Conservation (phyloP, 345 rosid genomes). For the Citrus glauca region DNA sequence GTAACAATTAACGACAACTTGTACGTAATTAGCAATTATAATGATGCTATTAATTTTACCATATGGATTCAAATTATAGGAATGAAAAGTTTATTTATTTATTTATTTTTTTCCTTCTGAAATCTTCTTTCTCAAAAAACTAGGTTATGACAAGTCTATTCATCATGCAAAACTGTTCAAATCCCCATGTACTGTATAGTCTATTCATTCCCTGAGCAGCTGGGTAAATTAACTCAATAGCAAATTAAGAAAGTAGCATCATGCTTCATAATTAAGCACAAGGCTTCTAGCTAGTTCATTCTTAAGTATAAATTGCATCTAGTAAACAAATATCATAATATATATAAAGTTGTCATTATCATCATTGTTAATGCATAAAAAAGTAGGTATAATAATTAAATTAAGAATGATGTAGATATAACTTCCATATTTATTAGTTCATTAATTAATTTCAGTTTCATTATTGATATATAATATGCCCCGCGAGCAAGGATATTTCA, state of each 20-base stretch:
- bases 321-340: not conserved
- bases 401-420: not conserved
- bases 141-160: not conserved
- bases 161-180: not conserved
- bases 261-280: not conserved
- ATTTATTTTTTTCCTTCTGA: not conserved
- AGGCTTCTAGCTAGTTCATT: not conserved
- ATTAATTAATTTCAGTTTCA: not conserved
- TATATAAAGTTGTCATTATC: not conserved
- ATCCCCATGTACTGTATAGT: not conserved
- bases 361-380: not conserved
- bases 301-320: not conserved
- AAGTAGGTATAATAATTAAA: constrained; percentile 1
- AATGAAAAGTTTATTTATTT: not conserved
- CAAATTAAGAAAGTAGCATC: not conserved
- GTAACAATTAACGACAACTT: no score
- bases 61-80: not conserved
- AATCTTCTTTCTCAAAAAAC: not conserved
- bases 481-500: not conserved
- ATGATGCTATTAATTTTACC: no score
- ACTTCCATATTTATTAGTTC: constrained; percentile 14
- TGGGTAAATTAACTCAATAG: not conserved
- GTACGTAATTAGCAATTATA: no score
- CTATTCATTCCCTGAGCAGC: not conserved
- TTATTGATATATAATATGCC: not conserved